A percentile compares a stretch with the other conserved stretches of the same genome.
phyloP scores from a whole-genome alignment of 31 red algal species.

The Asparagopsis taxiformis region DNA sequence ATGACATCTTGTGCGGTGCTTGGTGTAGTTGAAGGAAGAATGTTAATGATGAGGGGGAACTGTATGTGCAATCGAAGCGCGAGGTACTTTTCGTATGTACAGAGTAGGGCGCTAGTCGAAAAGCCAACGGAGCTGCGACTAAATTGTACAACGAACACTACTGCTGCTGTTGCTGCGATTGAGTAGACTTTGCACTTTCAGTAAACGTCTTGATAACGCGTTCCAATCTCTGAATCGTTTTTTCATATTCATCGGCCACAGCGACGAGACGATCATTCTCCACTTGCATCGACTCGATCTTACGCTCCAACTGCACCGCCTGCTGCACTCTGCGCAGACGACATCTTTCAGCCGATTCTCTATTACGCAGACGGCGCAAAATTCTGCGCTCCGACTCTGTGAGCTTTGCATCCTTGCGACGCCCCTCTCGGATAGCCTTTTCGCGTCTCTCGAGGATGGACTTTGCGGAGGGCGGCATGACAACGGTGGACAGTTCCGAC shows the following conservation, averaged over 20 bases:
- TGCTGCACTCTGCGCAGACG: conserved; percentile 44
- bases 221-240: conserved; percentile 36
- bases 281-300: conserved; percentile 29
- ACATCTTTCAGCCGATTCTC: conserved; percentile 72
- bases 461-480: conserved; percentile 39
- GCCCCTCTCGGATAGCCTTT: conserved; percentile 53
- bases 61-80: no score
- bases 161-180: background rate
- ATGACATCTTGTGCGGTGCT: no score
- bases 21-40: no score
- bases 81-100: no score
- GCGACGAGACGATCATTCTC: conserved; percentile 40
- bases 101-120: no score
- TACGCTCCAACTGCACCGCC: conserved; percentile 12
- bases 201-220: conserved; percentile 25
- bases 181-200: no score
- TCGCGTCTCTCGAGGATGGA: conserved; percentile 58
- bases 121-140: background rate
- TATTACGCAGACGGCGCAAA: conserved; percentile 60
- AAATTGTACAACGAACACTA: background rate
- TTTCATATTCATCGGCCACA: conserved; percentile 21
- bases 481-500: background rate
- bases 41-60: no score
- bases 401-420: conserved; percentile 58
- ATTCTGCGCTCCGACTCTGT: conserved; percentile 64